Evolutionary conservation across 106 monocot species (phyloP).

Genomic region (Platanthera zijinensis): DNA sequence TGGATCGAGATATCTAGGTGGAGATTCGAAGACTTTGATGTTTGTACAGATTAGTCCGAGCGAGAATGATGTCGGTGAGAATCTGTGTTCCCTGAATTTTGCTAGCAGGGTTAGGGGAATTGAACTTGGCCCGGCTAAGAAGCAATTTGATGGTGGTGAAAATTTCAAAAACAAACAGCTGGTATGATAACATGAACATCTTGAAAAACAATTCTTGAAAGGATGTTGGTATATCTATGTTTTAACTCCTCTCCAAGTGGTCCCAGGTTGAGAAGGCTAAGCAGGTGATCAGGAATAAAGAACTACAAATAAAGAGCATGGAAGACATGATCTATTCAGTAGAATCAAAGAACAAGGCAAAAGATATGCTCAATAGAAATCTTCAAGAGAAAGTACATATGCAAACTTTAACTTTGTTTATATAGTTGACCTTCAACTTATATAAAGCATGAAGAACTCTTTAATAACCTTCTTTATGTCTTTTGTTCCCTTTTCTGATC

Average conservation of each 20-base stretch:
- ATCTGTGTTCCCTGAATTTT: constrained; percentile 88
- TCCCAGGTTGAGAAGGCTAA: constrained; percentile 69
- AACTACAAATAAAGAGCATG: constrained; percentile 59
- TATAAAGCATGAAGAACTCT: background rate
- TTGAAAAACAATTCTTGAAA: background rate
- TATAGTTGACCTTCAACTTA: background rate
- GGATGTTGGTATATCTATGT: background rate
- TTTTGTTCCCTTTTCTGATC: background rate
- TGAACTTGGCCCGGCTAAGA: constrained; percentile 85
- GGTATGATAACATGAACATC: constrained; percentile 26
- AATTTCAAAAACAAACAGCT: constrained; percentile 54
- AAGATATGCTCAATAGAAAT: constrained; percentile 53
- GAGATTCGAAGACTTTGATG: constrained; percentile 88
- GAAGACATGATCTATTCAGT: constrained; percentile 53
- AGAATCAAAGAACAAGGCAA: constrained; percentile 65
- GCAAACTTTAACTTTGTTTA: background rate
- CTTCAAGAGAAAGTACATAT: constrained; percentile 68
- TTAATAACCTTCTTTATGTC: background rate
- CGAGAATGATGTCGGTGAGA: constrained; percentile 76
- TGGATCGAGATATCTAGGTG: constrained; percentile 40
- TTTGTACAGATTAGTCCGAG: constrained; percentile 91
- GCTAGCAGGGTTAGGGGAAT: constrained; percentile 90
- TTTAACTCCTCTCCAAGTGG: background rate
- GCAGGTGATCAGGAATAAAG: constrained; percentile 71
- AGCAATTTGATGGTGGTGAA: constrained; percentile 67